Percentiles rank a stretch among this genome's conserved stretches.
Evolutionary conservation across 2,329 filamentous ascomycete species (phyloP).

Genomic region (Fusarium setosum): DNA sequence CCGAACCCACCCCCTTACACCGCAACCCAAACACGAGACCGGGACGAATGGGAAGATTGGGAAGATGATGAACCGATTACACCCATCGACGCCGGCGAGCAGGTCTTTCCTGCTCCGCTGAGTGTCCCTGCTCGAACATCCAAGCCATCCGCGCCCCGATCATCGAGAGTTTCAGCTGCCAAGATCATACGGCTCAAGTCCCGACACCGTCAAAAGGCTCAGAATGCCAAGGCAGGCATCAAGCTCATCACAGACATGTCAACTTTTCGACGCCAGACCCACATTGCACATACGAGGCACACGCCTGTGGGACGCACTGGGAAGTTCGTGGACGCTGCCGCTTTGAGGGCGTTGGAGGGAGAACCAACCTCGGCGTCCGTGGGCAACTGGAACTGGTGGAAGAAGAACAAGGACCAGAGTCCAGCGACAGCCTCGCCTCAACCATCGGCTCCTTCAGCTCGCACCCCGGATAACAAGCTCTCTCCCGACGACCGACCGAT

Average conservation of each 20-base stretch:
- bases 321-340: constrained; percentile 69
- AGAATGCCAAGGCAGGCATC: constrained; percentile 72
- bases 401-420: constrained; percentile 50
- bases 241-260: constrained; percentile 78
- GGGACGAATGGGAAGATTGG: constrained; percentile 66
- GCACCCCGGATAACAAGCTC: constrained; percentile 57
- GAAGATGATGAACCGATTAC: constrained; percentile 60
- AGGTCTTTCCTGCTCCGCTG: constrained; percentile 42
- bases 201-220: constrained; percentile 68
- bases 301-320: constrained; percentile 46
- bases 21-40: constrained; percentile 32
- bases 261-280: constrained; percentile 58
- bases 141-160: constrained; percentile 35
- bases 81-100: constrained; percentile 53
- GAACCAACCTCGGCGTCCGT: constrained; percentile 63
- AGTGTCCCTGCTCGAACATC: constrained; percentile 23
- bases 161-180: constrained; percentile 51
- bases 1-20: constrained; percentile 26
- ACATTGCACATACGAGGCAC: constrained; percentile 46
- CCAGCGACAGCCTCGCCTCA: constrained; percentile 43
- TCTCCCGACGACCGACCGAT: constrained; percentile 79
- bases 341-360: constrained; percentile 69
- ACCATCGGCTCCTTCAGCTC: constrained; percentile 32
- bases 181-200: constrained; percentile 65
- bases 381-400: constrained; percentile 69